Percentiles rank a stretch among this genome's conserved stretches.
Conservation (phyloP, 257 asterid species). For the Leptodermis oblonga region DNA sequence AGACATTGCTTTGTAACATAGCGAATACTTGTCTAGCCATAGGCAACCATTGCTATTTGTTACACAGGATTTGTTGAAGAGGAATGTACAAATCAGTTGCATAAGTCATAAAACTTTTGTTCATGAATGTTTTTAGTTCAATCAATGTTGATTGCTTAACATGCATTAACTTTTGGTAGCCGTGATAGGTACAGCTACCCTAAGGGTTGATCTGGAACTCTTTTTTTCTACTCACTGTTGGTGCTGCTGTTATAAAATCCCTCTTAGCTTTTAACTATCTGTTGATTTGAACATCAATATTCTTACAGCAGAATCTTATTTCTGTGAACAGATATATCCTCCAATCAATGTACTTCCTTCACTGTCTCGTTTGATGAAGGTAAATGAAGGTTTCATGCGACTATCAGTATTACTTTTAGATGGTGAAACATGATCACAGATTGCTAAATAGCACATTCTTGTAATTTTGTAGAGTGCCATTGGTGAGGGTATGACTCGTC, state of each 20-base stretch:
- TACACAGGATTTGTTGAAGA: neutral
- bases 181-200: neutral
- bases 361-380: constrained; percentile 97
- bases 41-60: neutral
- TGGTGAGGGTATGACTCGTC: constrained; percentile 98
- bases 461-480: constrained; percentile 76
- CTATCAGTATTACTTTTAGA: neutral
- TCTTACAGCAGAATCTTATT: neutral
- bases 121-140: no score
- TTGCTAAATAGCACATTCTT: constrained; percentile 12
- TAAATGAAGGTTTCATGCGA: constrained; percentile 21
- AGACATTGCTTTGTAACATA: neutral
- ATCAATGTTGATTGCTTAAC: neutral
- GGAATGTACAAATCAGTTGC: neutral
- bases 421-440: neutral
- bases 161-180: neutral
- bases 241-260: neutral
- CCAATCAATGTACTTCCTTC: constrained; percentile 98
- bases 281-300: neutral
- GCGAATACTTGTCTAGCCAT: neutral
- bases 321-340: constrained; percentile 73
- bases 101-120: no score
- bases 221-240: neutral
- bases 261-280: neutral
- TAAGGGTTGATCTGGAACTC: neutral